Evolutionary conservation across 169 alveolate genomes (phyloP).

Genomic region (Eimeria sp.): DNA sequence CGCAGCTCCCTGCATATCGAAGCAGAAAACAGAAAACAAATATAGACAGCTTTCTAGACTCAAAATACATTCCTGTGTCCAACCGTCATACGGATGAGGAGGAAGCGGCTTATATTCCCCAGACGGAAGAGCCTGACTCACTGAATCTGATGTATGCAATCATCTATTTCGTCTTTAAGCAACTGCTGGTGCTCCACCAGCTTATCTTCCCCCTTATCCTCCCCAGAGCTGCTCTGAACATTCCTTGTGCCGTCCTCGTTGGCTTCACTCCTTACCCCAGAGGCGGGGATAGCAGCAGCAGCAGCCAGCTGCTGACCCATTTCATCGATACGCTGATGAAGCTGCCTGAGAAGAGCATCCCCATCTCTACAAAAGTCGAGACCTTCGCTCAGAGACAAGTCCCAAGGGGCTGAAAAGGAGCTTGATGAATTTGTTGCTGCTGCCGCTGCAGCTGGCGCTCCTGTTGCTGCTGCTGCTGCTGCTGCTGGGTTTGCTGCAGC

Average conservation of each 20-base stretch:
- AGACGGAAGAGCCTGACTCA: not conserved
- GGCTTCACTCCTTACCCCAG: not conserved
- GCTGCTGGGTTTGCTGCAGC: not conserved
- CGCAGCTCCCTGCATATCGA: slow-evolving; percentile 40
- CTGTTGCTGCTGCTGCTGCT: slow-evolving; percentile 5
- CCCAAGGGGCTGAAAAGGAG: not conserved
- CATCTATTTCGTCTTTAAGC: slow-evolving; percentile 30
- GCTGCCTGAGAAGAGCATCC: slow-evolving; percentile 26
- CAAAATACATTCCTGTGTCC: not conserved
- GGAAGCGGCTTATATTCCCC: not conserved
- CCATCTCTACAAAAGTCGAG: slow-evolving; percentile 31
- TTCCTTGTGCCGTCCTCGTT: not conserved
- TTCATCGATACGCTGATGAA: not conserved
- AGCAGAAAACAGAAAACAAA: not conserved
- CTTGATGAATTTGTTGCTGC: not conserved
- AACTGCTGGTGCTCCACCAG: not conserved
- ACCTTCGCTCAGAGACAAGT: slow-evolving; percentile 5
- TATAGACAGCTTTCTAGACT: not conserved
- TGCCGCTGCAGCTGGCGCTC: not conserved
- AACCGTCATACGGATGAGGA: not conserved
- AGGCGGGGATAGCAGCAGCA: not conserved
- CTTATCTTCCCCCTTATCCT: not conserved
- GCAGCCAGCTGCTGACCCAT: slow-evolving; percentile 41
- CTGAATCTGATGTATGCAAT: slow-evolving; percentile 2
- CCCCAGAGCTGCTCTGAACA: not conserved